A percentile compares a stretch with the other conserved stretches of the same genome.
phyloP scores from a whole-genome alignment of 192 early-diverging fungal genomes.

The Backusella parvicylindrica region DNA sequence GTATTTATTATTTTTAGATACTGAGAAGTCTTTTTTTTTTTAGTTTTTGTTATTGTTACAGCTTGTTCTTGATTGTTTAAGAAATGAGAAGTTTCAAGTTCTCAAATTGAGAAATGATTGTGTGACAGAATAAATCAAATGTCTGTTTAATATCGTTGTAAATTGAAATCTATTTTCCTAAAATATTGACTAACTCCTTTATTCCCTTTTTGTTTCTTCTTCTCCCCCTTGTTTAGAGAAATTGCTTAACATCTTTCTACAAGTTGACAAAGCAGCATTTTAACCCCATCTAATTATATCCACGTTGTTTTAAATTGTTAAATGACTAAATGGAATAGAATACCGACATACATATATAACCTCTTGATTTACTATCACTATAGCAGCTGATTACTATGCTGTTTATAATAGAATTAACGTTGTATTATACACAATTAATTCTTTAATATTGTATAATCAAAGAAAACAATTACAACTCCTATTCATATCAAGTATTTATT shows the following conservation, averaged over 20 bases:
- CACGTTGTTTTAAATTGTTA: not conserved
- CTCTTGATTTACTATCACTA: not conserved
- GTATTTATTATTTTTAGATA: not conserved
- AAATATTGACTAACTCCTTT: not conserved
- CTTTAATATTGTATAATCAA: too few relatives aligned
- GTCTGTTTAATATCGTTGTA: not conserved
- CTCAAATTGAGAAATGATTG: not conserved
- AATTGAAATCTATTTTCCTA: not conserved
- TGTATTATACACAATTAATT: not conserved
- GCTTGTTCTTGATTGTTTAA: not conserved
- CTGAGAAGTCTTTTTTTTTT: not conserved
- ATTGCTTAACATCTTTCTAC: not conserved
- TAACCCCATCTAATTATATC: not conserved
- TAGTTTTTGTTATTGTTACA: not conserved
- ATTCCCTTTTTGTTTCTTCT: not conserved
- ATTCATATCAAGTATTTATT: not conserved
- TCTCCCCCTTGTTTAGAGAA: not conserved
- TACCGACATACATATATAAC: too few relatives aligned
- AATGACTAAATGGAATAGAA: not conserved
- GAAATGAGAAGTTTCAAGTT: slow-evolving; percentile 2
- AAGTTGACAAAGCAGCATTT: not conserved
- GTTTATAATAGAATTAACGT: not conserved
- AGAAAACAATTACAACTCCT: not conserved
- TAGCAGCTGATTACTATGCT: too few relatives aligned
- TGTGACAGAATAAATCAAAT: not conserved